Evolutionary conservation across 2,329 filamentous ascomycete genomes (phyloP).

Genomic region (Fusarium tjaetaba): DNA sequence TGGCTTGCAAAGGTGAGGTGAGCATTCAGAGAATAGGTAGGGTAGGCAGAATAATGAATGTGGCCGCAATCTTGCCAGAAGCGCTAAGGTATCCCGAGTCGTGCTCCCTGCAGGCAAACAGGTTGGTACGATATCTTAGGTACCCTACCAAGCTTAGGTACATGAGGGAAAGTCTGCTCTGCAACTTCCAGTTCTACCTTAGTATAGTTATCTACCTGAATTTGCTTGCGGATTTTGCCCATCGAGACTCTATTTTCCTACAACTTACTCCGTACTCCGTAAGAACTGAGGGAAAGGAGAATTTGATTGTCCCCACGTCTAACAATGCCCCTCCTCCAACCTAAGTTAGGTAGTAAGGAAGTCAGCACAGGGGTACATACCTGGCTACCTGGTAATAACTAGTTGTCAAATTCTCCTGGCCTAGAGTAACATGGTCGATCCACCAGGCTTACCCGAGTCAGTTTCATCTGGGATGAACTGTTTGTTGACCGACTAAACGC

Average conservation of each 20-base stretch:
- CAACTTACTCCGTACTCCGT: neutral
- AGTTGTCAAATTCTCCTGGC: neutral
- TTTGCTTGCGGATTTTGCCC: neutral
- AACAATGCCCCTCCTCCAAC: neutral
- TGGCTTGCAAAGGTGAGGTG: slow-evolving; percentile 16
- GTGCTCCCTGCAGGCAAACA: slow-evolving; percentile 32
- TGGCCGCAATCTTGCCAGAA: slow-evolving; percentile 29
- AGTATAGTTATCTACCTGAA: neutral
- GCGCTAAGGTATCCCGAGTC: slow-evolving; percentile 35
- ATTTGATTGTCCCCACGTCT: neutral
- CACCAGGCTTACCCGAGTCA: slow-evolving; percentile 21
- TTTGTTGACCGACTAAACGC: slow-evolving; percentile 1
- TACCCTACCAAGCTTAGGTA: neutral
- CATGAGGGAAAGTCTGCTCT: neutral
- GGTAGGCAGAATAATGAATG: neutral
- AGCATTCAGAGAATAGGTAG: slow-evolving; percentile 7
- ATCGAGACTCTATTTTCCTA: neutral
- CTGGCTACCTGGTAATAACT: neutral
- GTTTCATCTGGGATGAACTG: slow-evolving; percentile 5
- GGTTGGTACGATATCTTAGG: neutral
- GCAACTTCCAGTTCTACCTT: neutral
- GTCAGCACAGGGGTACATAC: neutral
- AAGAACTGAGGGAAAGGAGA: neutral
- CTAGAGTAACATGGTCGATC: neutral
- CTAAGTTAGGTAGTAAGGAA: neutral